Percentiles rank a stretch among this genome's conserved stretches.
Conservation (phyloP, 805 yeast species). For the Wickerhamiella galacta region DNA sequence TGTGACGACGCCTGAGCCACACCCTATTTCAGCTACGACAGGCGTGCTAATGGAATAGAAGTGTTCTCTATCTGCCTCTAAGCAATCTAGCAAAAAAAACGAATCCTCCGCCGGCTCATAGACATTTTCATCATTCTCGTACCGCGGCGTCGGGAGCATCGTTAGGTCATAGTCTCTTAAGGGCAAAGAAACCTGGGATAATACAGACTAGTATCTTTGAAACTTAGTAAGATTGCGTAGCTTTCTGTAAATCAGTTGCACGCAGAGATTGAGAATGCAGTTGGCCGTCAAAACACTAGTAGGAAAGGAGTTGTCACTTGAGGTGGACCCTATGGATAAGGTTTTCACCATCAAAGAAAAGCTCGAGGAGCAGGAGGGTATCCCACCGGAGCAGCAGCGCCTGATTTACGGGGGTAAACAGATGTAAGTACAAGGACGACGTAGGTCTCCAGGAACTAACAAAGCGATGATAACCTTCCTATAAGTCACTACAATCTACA, state of each 20-base stretch:
- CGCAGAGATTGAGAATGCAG: no score
- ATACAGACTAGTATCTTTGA: no score
- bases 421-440: constrained; percentile 32
- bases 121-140: constrained; percentile 49
- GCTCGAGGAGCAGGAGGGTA: constrained; percentile 92
- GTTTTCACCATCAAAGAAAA: constrained; percentile 69
- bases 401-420: constrained; percentile 83
- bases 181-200: no score
- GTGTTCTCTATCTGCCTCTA: constrained; percentile 40
- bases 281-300: constrained; percentile 13
- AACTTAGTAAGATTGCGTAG: no score
- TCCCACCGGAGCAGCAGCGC: constrained; percentile 91
- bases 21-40: constrained; percentile 66
- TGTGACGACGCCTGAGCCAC: constrained; percentile 82
- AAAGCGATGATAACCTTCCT: constrained; percentile 56
- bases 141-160: constrained; percentile 70
- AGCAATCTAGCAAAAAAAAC: constrained; percentile 61
- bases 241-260: no score
- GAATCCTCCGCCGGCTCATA: constrained; percentile 95
- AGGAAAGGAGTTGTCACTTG: constrained; percentile 17
- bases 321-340: constrained; percentile 21
- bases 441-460: constrained; percentile 1
- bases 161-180: no score
- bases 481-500: constrained; percentile 56
- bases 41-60: constrained; percentile 26